phyloP scores from a whole-genome alignment of 768 basidiomycete species.

The Mycena crocata region DNA sequence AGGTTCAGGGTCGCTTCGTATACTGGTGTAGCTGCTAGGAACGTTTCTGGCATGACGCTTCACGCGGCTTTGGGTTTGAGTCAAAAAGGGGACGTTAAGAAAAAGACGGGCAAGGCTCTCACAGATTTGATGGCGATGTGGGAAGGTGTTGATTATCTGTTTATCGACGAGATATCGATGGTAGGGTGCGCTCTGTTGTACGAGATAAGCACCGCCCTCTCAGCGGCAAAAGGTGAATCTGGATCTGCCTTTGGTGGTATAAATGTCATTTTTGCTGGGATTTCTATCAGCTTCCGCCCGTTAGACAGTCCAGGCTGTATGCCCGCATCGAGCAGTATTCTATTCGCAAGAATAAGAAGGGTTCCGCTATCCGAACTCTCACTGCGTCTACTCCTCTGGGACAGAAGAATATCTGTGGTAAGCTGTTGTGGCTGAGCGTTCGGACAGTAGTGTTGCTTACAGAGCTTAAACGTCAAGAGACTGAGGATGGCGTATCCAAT shows the following conservation, averaged over 20 bases:
- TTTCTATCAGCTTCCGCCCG: constrained; percentile 55
- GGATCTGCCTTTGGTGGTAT: constrained; percentile 49
- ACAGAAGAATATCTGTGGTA: constrained; percentile 11
- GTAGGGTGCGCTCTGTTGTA: constrained; percentile 46
- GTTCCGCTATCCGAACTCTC: not conserved
- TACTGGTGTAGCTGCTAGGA: constrained; percentile 53
- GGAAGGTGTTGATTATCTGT: constrained; percentile 52
- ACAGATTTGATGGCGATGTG: constrained; percentile 44
- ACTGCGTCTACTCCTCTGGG: not conserved
- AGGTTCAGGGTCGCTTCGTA: constrained; percentile 45
- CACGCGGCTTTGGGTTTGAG: constrained; percentile 45
- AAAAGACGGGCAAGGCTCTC: not conserved
- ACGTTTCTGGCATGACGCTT: constrained; percentile 53
- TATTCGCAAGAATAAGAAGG: constrained; percentile 6
- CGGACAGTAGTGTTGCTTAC: constrained; percentile 25
- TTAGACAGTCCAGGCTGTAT: constrained; percentile 34
- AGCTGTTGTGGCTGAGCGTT: constrained; percentile 25
- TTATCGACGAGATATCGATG: constrained; percentile 56
- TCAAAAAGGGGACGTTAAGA: not conserved
- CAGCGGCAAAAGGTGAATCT: constrained; percentile 45
- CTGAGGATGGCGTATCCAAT: constrained; percentile 13
- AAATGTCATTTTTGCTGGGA: constrained; percentile 58
- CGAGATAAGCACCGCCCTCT: constrained; percentile 48
- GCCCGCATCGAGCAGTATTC: not conserved
- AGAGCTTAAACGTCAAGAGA: constrained; percentile 12